Base-by-base conservation (phyloP, 2,329 filamentous ascomycete species). In the Hortaea sp. region DNA sequence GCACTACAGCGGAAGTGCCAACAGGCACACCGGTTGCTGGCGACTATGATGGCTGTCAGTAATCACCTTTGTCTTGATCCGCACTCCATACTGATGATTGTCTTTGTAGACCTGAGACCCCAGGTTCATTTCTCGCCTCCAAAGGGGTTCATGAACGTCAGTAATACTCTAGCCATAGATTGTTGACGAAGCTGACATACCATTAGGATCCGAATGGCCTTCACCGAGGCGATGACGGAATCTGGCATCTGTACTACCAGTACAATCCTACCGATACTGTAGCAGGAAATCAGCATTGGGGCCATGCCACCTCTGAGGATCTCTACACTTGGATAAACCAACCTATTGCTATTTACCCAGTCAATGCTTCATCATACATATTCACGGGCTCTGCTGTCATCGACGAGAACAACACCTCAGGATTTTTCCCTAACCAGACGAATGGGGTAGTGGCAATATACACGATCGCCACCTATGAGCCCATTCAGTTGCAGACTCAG, bases 191-290 rank as follows among this genome's bases (percentile, higher is more conserved):
- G 38, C 11, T 40, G 4, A 12, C 38, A 11, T 40, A n/a, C 10
- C 10, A 40, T 46, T 69, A 81, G 81, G 80, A 83, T 53, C 79
- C 79, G 1, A 83, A 83, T 62, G 80, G 80, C 54, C 71, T 81
- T 66, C 79, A 81, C 49, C 59, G 72, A 5, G 77, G 81, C 50
- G 67, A 63, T 2, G 68, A 78, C 45, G 78, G 77, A 4, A 67
- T 69, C 0, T 84, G 76, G 62, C 81, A 84, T 57, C 53, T 82
- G 1, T 84, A 84, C 62, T 84, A 84, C 54, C 80, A 84, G 57
- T 79, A 75, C 53, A 76, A 77, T 46, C 73, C 75, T 1, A 68
- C 68, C 0, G 70, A 57, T 2, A 62, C 65, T 6, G 68, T 74
- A 1, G 74, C 66, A 5, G 78, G 77, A 1, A 78, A 80, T 49